Percentiles rank a stretch among this genome's conserved stretches.
phyloP scores from a whole-genome alignment of 352 stramenopile species.

The Globisporangium heterothallicum region DNA sequence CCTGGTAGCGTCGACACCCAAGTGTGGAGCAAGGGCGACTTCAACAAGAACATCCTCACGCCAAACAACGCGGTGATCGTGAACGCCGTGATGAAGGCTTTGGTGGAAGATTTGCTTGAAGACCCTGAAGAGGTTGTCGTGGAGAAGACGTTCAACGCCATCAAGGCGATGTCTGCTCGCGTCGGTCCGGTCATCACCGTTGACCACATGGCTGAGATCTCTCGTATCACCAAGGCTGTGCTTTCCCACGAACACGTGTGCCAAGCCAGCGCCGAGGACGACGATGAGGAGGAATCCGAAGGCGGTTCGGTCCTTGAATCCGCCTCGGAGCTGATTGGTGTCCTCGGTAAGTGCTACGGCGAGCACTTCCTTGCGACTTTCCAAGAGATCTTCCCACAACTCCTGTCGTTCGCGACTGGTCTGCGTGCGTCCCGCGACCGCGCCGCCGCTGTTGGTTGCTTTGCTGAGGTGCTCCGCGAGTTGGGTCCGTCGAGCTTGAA shows the following conservation, averaged over 20 bases:
- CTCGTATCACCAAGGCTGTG: slow-evolving; percentile 84
- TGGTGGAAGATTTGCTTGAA: slow-evolving; percentile 75
- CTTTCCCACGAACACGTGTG: slow-evolving; percentile 88
- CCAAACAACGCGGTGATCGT: slow-evolving; percentile 74
- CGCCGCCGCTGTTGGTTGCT: slow-evolving; percentile 92
- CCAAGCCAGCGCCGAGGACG: slow-evolving; percentile 85
- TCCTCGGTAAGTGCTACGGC: slow-evolving; percentile 93
- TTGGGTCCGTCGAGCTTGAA: slow-evolving; percentile 70
- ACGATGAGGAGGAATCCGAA: slow-evolving; percentile 90
- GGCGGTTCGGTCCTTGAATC: slow-evolving; percentile 92
- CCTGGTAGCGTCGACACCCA: slow-evolving; percentile 71
- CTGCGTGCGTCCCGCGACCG: slow-evolving; percentile 88
- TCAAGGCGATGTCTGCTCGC: slow-evolving; percentile 94
- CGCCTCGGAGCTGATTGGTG: slow-evolving; percentile 91
- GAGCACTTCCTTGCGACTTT: slow-evolving; percentile 89
- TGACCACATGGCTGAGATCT: slow-evolving; percentile 75
- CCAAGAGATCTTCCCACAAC: slow-evolving; percentile 85
- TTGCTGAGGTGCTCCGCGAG: slow-evolving; percentile 93
- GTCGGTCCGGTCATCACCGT: slow-evolving; percentile 89
- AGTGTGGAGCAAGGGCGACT: slow-evolving; percentile 81
- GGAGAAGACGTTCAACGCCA: slow-evolving; percentile 93
- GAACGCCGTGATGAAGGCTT: slow-evolving; percentile 71
- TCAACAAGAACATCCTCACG: slow-evolving; percentile 73
- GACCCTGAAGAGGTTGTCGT: slow-evolving; percentile 87
- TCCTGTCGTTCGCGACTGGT: slow-evolving; percentile 90